Base-by-base conservation (phyloP, 352 stramenopile genomes). In the Pythium phragmitis region DNA sequence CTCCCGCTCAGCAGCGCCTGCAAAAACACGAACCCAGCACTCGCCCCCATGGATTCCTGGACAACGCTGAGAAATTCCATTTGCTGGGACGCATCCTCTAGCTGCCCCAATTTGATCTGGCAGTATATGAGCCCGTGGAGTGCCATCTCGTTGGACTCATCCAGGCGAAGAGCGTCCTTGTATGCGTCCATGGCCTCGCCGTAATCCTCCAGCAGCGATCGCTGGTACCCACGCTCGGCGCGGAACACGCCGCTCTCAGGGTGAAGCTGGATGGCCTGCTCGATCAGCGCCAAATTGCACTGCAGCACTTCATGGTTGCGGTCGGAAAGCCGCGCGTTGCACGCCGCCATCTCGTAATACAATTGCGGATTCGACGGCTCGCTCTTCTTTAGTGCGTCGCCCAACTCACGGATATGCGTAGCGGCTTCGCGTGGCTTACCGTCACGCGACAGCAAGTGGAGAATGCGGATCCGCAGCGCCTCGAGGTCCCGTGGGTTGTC, bases 41-140 rank as follows among this genome's bases (percentile, higher is more conserved):
- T 94, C 12, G 80, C 77, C 9, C 79, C 83, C 16, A 94, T 96
- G 36, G 70, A 94, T 73, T 96, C 86, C 45, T 97, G 89, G 57
- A 98, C 91, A 12, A 97, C 84, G 23, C 74, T 87, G 4, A 98
- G 65, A 59, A 98, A 96, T 49, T 98, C 92, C 74, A 98, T 90
- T 63, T 98, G 92, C 66, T 96, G 83, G 0, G 85, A 85, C 1
- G 92, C 92, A 57, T 98, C 92, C 48, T 97, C 88, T 7, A 96
- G 66, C 54, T 93, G 75, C 6, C 87, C 88, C 4, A 91, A 63
- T 49, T 92, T 94, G 63, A 98, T 84, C 68, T 98, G 92, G 67
- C 89, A 97, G 72, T 96, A 97, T 63, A 98, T 97, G 46, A 96
- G 75, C 0, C 91, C 92, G 43, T 93, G 80, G 6, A 98, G 75